These are phyloP conservation scores for Cephaloascus albidus DNA, from an alignment of 805 yeast genomes.

Conservation along the genomic window DNA sequence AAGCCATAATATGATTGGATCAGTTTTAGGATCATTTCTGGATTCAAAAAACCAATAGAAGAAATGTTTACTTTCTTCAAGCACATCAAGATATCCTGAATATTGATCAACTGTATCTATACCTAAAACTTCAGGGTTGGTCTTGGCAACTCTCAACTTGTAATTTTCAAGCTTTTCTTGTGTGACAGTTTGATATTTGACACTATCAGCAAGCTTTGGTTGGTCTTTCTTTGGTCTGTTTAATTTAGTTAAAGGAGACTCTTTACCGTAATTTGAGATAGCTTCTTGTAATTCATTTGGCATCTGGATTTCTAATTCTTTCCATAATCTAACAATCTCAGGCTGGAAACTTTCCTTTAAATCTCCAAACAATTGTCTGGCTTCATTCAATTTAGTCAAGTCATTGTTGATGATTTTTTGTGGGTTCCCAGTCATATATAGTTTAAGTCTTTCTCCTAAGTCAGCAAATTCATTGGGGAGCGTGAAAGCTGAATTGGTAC, in stretches of 20 bases:
- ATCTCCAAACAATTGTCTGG: constrained; percentile 12
- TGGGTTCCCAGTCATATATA: not conserved
- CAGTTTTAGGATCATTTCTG: constrained; percentile 21
- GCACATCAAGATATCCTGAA: constrained; percentile 29
- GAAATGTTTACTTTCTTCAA: constrained; percentile 18
- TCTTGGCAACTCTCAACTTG: constrained; percentile 26
- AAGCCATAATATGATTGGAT: constrained; percentile 21
- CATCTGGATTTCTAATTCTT: not conserved
- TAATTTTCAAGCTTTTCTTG: constrained; percentile 32
- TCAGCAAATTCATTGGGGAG: not conserved
- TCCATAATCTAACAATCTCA: constrained; percentile 26
- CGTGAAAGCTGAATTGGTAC: not conserved
- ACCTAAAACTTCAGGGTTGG: constrained; percentile 24
- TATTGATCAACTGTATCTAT: constrained; percentile 26
- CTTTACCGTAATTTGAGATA: not conserved
- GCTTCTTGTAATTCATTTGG: not conserved
- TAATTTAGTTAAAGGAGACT: not conserved
- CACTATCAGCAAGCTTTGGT: too few species aligned
- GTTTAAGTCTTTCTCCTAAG: not conserved
- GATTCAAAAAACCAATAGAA: constrained; percentile 23
- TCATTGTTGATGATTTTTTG: not conserved
- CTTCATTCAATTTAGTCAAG: not conserved
- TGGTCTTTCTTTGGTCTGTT: constrained; percentile 2
- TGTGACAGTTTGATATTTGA: constrained; percentile 6
- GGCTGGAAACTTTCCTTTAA: constrained; percentile 19